Evolutionary conservation across 169 alveolate genomes (phyloP), one percentile per base, ranked within the genome.

Genomic region (Plasmodium knowlesi): DNA sequence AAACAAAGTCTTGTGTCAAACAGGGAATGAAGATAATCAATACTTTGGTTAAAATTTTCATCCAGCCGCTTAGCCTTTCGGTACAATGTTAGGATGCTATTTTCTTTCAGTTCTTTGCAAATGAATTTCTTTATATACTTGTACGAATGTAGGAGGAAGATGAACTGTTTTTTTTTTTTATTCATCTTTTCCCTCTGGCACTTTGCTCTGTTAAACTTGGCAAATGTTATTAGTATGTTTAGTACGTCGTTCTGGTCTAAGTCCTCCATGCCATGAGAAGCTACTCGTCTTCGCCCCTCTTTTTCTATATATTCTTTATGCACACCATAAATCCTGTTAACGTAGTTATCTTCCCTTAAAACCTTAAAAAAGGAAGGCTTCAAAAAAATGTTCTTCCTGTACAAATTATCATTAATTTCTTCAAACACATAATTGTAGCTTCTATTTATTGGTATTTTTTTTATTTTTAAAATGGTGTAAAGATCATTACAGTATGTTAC

Each of bases 11-110:
- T 30, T 8, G 90, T 28, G 72, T 89, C 94, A 80, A 89, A 89
- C 32, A 89, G 82, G 73, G 83, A 79, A 61, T 89, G 84, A n/a
- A 89, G 83, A 16, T 78, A 89, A 79, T 89, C 94, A 61, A 89
- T 79, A 46, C 43, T 79, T 22, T 19, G 34, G 71, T 25, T 89
- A 50, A 89, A 89, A 80, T 89, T 89, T 41, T 89, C 82, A 46
- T 89, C 94, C 16, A 32, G 19, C 34, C 22, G 14, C 79, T 89
- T 89, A 32, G 94, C 94, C 82, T 32, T 89, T 41, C 67, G 37
- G 72, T 78, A 89, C 67, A 89, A 89, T 57, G 46, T 34, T 41
- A 79, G 43, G 22, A 89, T 89, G 50, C 82, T 80, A 78, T 57
- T 89, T 37, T 79, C 73, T 67, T 79, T 79, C 34, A 89, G 39